phyloP scores from a whole-genome alignment of 1,284 basidiomycete species.

The Abortiporus biennis region DNA sequence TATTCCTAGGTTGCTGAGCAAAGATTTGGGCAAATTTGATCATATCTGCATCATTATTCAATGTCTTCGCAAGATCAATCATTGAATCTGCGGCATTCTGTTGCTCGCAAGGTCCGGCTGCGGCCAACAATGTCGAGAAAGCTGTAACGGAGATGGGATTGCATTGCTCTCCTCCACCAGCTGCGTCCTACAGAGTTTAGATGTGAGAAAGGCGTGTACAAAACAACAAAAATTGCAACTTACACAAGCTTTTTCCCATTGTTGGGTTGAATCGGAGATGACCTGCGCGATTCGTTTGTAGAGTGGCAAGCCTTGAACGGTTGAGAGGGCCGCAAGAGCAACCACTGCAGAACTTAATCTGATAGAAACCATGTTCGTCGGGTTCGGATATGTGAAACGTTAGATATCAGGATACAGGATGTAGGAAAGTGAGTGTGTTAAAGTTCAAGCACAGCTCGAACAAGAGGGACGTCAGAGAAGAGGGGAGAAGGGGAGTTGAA shows the following conservation, averaged over 20 bases:
- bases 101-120: slow-evolving; percentile 51
- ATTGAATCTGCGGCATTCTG: slow-evolving; percentile 56
- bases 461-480: not conserved
- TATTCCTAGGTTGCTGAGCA: slow-evolving; percentile 51
- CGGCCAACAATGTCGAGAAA: slow-evolving; percentile 49
- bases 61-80: slow-evolving; percentile 53
- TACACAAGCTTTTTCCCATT: slow-evolving; percentile 37
- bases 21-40: slow-evolving; percentile 55
- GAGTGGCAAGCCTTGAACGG: slow-evolving; percentile 21
- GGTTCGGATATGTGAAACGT: too few relatives aligned
- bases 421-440: not conserved
- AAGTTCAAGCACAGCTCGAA: not conserved
- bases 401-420: too few relatives aligned
- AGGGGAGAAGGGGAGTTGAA: too few relatives aligned
- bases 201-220: not conserved
- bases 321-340: slow-evolving; percentile 13
- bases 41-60: slow-evolving; percentile 50
- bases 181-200: slow-evolving; percentile 27
- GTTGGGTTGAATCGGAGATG: slow-evolving; percentile 29
- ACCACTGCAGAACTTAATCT: too few relatives aligned
- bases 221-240: slow-evolving; percentile 10
- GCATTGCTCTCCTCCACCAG: slow-evolving; percentile 48
- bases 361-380: not conserved
- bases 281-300: slow-evolving; percentile 36
- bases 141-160: slow-evolving; percentile 46